phyloP scores from a whole-genome alignment of 345 rosid species.

The Sapria himalayana region DNA sequence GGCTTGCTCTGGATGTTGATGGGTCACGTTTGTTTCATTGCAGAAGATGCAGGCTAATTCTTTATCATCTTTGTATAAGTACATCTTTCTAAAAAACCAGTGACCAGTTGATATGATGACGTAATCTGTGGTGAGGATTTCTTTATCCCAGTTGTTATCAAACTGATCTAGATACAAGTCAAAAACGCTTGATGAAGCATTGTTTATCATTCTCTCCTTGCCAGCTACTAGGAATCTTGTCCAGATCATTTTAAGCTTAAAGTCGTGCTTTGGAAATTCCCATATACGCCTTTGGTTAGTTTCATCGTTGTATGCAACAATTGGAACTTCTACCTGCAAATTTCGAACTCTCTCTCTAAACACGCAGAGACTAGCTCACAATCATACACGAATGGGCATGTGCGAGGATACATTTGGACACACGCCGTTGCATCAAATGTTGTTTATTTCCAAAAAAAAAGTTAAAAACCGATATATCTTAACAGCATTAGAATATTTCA shows the following conservation, averaged over 20 bases:
- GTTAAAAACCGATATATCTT: too few relatives aligned
- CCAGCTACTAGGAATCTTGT: constrained; percentile 37
- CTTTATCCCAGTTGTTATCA: constrained; percentile 27
- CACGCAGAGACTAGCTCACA: too few relatives aligned
- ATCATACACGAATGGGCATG: too few relatives aligned
- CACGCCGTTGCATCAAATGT: too few relatives aligned
- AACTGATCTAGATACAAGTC: constrained; percentile 26
- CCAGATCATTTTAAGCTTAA: constrained; percentile 53
- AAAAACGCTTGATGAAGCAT: constrained; percentile 22
- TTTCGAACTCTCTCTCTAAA: too few relatives aligned
- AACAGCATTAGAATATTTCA: too few relatives aligned
- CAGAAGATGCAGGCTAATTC: constrained; percentile 47
- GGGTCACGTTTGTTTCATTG: constrained; percentile 22
- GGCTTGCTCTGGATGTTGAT: constrained; percentile 21
- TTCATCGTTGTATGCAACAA: constrained; percentile 24
- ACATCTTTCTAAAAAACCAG: constrained; percentile 60
- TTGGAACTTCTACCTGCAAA: constrained; percentile 45
- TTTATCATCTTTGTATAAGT: constrained; percentile 19
- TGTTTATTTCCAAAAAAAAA: too few relatives aligned
- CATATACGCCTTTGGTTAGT: constrained; percentile 46
- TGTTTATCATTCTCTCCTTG: constrained; percentile 26
- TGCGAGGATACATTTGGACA: too few relatives aligned
- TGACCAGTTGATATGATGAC: constrained; percentile 45
- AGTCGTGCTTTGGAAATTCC: constrained; percentile 39
- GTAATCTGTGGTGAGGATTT: constrained; percentile 22